A percentile compares a stretch with the other conserved stretches of the same genome.
Evolutionary conservation across 441 rosid species (phyloP).

Genomic region (Croton laevigatus): DNA sequence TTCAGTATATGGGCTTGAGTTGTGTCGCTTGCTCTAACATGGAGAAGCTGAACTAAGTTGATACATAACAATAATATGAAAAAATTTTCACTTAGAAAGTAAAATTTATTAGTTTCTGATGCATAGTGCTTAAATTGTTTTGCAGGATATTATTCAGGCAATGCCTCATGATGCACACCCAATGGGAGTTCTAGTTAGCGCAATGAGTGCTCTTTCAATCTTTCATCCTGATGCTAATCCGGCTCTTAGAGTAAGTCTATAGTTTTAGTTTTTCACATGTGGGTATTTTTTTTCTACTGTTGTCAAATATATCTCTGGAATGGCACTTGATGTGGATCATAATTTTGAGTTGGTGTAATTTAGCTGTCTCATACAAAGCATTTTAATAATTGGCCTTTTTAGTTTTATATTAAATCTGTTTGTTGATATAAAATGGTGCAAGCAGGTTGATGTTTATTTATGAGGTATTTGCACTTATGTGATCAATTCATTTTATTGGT

Average conservation of each 20-base stretch:
- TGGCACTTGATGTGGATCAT: background rate
- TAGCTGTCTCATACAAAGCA: background rate
- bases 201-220: conserved; percentile 93
- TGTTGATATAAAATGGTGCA: background rate
- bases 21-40: background rate
- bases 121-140: conserved; percentile 11
- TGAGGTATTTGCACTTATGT: conserved; percentile 2
- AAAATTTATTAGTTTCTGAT: background rate
- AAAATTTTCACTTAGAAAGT: background rate
- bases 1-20: background rate
- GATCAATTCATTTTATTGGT: conserved; percentile 16
- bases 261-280: background rate
- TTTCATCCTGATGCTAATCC: conserved; percentile 99
- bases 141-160: conserved; percentile 81
- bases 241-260: conserved; percentile 74
- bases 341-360: background rate
- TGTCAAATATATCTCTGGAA: too few species aligned
- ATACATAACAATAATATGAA: background rate
- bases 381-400: background rate
- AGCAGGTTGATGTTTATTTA: background rate
- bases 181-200: conserved; percentile 96
- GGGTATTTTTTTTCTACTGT: background rate
- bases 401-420: background rate
- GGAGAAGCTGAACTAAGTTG: background rate
- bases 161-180: conserved; percentile 99